Evolutionary conservation across 176 grass and related monocot species (phyloP), one percentile per base, ranked within the genome.

Genomic region (Ananas comosus): DNA sequence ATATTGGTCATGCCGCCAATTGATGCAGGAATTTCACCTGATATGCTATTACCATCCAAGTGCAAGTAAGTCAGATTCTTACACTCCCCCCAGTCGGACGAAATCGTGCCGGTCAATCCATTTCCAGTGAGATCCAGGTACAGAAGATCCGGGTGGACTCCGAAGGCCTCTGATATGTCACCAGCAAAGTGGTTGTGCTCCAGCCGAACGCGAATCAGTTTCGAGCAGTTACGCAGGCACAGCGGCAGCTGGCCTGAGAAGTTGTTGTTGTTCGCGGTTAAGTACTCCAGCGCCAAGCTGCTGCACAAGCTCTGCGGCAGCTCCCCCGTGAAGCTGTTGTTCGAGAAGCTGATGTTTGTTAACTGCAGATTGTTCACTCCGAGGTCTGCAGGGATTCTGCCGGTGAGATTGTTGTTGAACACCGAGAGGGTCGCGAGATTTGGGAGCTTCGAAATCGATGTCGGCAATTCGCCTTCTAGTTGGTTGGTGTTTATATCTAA

Each of bases 91-190:
- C 88, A 96, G 22, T 80, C 48, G 2, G 23, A 70, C 0, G 88
- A 85, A 1, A 91, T 74, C 74, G 72, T 42, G 47, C 92, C 92
- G 0, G 13, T 53, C 14, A 96, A 73, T 12, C 73, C 65, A 71
- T 89, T 96, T 12, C 81, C 70, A 7, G 80, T 80, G 11, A 96
- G 86, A 29, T 80, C 76, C 17, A 96, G 5, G 85, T 88, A 88
- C 18, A 17, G 68, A 10, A 96, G 61, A n/a, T 75, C 59, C 2
- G 91, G 91, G 21, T 96, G 77, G 8, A 84, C 57, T 17, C 80
- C 85, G 8, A 96, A 79, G 18, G 83, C 73, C 22, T 75, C 74
- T 5, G 85, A 73, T 76, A 96, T 67, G 74, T 83, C 53, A 12
- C 87, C 91, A 68, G 71, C 50, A 59, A 96, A 65, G 68, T 48